phyloP scores from a whole-genome alignment of 2,329 filamentous ascomycete genomes.

The Colletotrichum sp. region DNA sequence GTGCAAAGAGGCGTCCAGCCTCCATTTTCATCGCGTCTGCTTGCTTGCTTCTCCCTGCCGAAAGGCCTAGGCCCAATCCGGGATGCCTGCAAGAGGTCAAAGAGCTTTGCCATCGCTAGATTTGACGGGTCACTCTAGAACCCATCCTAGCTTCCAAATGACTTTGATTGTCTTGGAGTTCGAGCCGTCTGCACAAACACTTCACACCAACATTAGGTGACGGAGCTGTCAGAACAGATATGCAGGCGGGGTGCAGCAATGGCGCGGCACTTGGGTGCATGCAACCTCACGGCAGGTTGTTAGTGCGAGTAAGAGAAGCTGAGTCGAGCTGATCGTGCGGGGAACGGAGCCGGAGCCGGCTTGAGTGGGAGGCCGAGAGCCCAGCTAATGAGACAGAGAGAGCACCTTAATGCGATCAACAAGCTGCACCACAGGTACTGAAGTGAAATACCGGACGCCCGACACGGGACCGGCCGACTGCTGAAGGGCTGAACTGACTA shows the following conservation, averaged over 20 bases:
- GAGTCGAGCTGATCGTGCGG: slow-evolving; percentile 2
- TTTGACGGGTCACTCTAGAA: background rate
- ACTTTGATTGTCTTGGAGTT: background rate
- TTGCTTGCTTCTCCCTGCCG: background rate
- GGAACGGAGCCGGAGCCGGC: background rate
- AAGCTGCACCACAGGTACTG: background rate
- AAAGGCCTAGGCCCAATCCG: slow-evolving; percentile 3
- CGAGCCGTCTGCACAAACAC: background rate
- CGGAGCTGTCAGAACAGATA: background rate
- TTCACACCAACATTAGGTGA: background rate
- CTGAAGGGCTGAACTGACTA: background rate
- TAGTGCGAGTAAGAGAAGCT: background rate
- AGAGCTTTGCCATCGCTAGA: background rate
- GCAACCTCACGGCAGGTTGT: background rate
- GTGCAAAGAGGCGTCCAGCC: slow-evolving; percentile 2
- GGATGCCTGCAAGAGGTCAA: background rate
- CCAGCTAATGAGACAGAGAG: background rate
- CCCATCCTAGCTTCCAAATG: background rate
- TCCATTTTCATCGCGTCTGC: background rate
- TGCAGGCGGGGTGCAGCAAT: background rate
- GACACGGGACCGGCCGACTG: background rate
- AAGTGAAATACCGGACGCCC: background rate
- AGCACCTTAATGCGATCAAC: background rate
- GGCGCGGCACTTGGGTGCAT: slow-evolving; percentile 12
- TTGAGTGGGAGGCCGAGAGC: background rate